Percentiles rank a stretch among this genome's conserved stretches.
Evolutionary conservation across 768 basidiomycete species (phyloP).

Genomic region (Tricholoma sp.): DNA sequence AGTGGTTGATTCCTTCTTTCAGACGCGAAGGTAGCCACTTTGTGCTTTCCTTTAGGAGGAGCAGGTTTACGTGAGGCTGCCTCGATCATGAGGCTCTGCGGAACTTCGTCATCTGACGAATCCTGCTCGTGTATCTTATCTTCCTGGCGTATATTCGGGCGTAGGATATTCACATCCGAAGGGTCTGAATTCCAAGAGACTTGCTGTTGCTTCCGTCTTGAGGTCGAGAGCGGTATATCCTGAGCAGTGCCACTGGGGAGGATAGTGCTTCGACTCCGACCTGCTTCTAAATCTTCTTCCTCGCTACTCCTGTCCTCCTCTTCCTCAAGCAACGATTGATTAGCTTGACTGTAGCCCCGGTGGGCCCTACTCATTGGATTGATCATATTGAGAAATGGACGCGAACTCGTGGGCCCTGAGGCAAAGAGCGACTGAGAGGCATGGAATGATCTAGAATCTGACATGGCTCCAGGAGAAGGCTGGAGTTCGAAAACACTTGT

Average conservation of each 20-base stretch:
- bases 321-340: constrained; percentile 67
- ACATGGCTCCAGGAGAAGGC: constrained; percentile 21
- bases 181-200: constrained; percentile 55
- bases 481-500: constrained; percentile 20
- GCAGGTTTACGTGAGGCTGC: constrained; percentile 43
- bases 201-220: constrained; percentile 42
- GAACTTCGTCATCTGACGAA: constrained; percentile 78
- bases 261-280: constrained; percentile 38
- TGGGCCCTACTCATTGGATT: constrained; percentile 75
- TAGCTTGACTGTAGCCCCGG: constrained; percentile 72
- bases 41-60: constrained; percentile 21
- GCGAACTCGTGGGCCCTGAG: constrained; percentile 49
- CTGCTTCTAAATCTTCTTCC: constrained; percentile 60
- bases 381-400: constrained; percentile 76
- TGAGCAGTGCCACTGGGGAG: constrained; percentile 26
- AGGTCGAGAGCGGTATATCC: constrained; percentile 18
- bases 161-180: constrained; percentile 53
- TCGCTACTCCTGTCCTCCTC: constrained; percentile 53
- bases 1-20: constrained; percentile 44
- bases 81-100: constrained; percentile 84
- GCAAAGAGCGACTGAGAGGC: constrained; percentile 32
- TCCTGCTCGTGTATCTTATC: constrained; percentile 57
- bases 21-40: constrained; percentile 2
- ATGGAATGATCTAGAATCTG: constrained; percentile 31
- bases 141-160: constrained; percentile 68